These are phyloP conservation scores for Rhodosporidiobolus sp. DNA, from an alignment of 768 basidiomycete genomes.

Conservation along the genomic window DNA sequence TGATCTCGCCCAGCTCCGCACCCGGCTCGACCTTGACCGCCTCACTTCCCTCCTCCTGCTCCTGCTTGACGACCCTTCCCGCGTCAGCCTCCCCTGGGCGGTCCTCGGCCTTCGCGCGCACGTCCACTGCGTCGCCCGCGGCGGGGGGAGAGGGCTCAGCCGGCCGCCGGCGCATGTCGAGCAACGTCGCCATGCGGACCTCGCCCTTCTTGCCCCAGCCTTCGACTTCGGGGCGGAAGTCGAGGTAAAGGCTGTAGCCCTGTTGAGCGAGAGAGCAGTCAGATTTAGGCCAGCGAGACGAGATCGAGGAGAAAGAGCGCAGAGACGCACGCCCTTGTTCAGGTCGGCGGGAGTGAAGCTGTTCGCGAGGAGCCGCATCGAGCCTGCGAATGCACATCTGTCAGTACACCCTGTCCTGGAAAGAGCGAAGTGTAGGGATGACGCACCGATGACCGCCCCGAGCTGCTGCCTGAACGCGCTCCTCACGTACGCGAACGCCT, in stretches of 20 bases:
- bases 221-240: slow-evolving; percentile 76
- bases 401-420: not conserved
- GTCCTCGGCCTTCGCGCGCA: not conserved
- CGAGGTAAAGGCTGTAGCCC: slow-evolving; percentile 77
- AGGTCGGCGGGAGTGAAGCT: slow-evolving; percentile 49
- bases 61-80: not conserved
- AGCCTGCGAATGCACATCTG: slow-evolving; percentile 24
- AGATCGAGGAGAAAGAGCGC: not conserved
- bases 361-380: slow-evolving; percentile 50
- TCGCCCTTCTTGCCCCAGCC: slow-evolving; percentile 78
- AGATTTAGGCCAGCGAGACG: not conserved
- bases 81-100: not conserved
- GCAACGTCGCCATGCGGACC: slow-evolving; percentile 65
- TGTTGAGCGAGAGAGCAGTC: slow-evolving; percentile 60
- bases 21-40: not conserved
- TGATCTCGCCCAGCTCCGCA: not conserved
- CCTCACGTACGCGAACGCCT: slow-evolving; percentile 75
- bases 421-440: slow-evolving; percentile 18
- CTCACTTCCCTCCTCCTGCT: not conserved
- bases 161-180: slow-evolving; percentile 51
- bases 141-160: too few relatives aligned
- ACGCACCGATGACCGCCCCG: slow-evolving; percentile 72
- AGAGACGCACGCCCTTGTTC: slow-evolving; percentile 40
- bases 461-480: slow-evolving; percentile 74
- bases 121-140: too few relatives aligned